These are phyloP conservation scores for Alternaria rosae DNA, from an alignment of 2,329 filamentous ascomycete genomes.

Conservation along the genomic window DNA sequence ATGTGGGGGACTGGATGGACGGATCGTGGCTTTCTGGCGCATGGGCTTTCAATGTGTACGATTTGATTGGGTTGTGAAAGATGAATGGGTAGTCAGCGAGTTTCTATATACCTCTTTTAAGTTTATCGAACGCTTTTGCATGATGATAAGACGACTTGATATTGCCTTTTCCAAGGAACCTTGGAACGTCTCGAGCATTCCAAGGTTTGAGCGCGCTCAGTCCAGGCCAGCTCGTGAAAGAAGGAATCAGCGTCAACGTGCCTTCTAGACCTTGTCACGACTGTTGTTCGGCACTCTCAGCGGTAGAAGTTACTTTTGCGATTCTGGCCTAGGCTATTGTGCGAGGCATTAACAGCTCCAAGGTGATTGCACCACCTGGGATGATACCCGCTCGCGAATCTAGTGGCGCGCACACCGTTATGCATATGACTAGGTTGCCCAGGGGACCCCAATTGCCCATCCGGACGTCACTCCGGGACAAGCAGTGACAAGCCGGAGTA, in stretches of 20 bases:
- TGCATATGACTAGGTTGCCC: not conserved
- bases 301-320: not conserved
- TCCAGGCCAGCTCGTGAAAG: not conserved
- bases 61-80: conserved; percentile 14
- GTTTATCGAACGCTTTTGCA: conserved; percentile 1
- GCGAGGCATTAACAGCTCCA: not conserved
- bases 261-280: not conserved
- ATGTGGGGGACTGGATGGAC: not conserved
- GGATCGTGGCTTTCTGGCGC: conserved; percentile 9
- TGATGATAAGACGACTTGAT: not conserved
- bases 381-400: conserved; percentile 5
- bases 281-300: conserved; percentile 3
- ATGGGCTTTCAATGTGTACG: conserved; percentile 13
- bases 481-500: not conserved
- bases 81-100: conserved; percentile 13
- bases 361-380: not conserved
- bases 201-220: not conserved
- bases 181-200: not conserved
- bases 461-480: not conserved
- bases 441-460: not conserved
- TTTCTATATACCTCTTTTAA: conserved; percentile 13
- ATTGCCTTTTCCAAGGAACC: not conserved
- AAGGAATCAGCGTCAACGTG: conserved; percentile 1
- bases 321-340: not conserved
- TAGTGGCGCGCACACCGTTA: conserved; percentile 3